Conservation (phyloP, 179 eudicot genomes). For the Heliamphora ciliata region DNA sequence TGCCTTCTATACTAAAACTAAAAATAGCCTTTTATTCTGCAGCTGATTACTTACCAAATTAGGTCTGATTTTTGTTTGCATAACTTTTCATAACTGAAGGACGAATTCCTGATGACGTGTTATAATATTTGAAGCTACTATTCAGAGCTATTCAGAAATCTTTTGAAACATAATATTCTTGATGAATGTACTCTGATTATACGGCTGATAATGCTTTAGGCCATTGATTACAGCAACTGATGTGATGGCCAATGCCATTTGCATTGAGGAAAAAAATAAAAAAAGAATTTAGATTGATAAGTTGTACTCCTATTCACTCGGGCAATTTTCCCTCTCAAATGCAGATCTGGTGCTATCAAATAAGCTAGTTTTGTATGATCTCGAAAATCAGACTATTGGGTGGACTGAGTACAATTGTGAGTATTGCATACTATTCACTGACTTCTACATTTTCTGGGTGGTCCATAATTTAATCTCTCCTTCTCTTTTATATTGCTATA, state of each 20-base stretch:
- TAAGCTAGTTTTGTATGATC: slow-evolving; percentile 71
- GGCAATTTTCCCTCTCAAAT: not conserved
- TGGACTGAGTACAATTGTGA: slow-evolving; percentile 80
- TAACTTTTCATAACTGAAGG: no score
- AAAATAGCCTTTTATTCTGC: no score
- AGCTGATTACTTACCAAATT: no score
- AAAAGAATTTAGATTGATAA: not conserved
- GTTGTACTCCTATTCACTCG: not conserved
- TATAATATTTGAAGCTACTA: not conserved
- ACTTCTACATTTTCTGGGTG: no score
- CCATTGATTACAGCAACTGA: not conserved
- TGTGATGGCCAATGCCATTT: not conserved
- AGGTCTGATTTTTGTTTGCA: no score
- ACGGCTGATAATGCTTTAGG: not conserved
- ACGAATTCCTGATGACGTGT: no score
- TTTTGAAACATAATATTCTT: not conserved
- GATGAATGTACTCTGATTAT: not conserved
- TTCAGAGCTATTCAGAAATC: not conserved
- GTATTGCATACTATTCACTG: slow-evolving; percentile 20
- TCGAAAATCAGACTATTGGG: slow-evolving; percentile 67
- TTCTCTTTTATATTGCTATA: not conserved
- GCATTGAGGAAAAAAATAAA: not conserved
- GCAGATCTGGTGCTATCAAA: slow-evolving; percentile 71
- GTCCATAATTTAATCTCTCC: not conserved
- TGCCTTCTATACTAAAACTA: no score